These are phyloP conservation scores for Hericium alpestre DNA, from an alignment of 768 basidiomycete genomes.

Conservation along the genomic window DNA sequence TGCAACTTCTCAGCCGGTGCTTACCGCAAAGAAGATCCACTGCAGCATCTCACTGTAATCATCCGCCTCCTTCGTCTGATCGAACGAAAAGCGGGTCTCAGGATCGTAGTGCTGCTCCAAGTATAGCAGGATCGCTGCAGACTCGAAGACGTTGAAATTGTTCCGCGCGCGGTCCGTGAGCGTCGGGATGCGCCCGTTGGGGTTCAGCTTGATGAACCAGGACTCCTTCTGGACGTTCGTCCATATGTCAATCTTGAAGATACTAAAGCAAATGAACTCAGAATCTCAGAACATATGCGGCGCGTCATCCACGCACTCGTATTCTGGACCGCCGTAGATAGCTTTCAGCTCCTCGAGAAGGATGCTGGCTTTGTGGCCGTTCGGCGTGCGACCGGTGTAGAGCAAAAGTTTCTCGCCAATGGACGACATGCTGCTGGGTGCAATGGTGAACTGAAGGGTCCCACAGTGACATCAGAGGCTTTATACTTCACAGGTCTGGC, in stretches of 20 bases:
- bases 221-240: constrained; percentile 69
- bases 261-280: constrained; percentile 22
- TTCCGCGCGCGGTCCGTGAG: constrained; percentile 51
- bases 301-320: constrained; percentile 30
- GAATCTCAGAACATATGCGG: neutral
- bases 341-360: constrained; percentile 50
- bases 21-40: constrained; percentile 82
- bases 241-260: constrained; percentile 43
- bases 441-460: neutral
- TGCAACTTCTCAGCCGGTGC: constrained; percentile 5
- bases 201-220: constrained; percentile 70
- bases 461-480: too few relatives aligned
- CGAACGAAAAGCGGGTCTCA: constrained; percentile 58
- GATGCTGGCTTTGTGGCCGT: constrained; percentile 40
- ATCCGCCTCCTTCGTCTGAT: constrained; percentile 38
- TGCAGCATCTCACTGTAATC: constrained; percentile 65
- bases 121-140: constrained; percentile 73
- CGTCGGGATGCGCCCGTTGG: constrained; percentile 64
- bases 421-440: neutral
- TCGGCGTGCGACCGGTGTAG: constrained; percentile 37
- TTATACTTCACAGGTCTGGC: too few relatives aligned
- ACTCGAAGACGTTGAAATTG: constrained; percentile 65
- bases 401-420: constrained; percentile 4
- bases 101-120: constrained; percentile 74
- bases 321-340: constrained; percentile 28